Base-by-base conservation (phyloP, 2,329 filamentous ascomycete species). In the Bisporella sp. region DNA sequence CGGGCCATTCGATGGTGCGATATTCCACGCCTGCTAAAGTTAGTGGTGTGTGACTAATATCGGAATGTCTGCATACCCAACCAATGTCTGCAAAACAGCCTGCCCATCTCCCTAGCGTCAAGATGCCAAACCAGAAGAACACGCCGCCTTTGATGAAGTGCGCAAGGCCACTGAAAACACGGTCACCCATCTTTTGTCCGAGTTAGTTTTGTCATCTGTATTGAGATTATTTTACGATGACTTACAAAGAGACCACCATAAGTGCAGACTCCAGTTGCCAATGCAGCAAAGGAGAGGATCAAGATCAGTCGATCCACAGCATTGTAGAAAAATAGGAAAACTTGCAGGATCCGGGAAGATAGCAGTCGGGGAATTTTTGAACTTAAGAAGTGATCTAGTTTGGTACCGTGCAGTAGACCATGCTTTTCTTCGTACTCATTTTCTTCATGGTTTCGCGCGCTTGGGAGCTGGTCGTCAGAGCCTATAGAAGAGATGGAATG, bases 81-180 rank as follows among this genome's bases (percentile, higher is more conserved):
- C 92, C 92, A 50, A 92, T 78, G 53, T 96, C 88, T 51, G 87
- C 84, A 66, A 95, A 97, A 66, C 87, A 87, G 30, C 92, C 92
- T 63, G 90, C 82, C 86, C 89, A 96, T 50, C 92, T 84, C 31
- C 89, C 90, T 4, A 97, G 75, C 0, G 89, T 95, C 53, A 96
- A 71, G 21, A 96, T 70, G 6, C 92, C 92, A 56, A 95, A 88
- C 84, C 89, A 93, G 71, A 96, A 89, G 73, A 97, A 97, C 49
- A 97, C 86, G 4, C 88, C 88, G 43, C 92, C 92, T 67, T 97
- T 97, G 67, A 96, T 83, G 72, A 89, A 96, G 65, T 97, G 92
- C 6, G 92, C 92, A 41, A 96, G 75, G 2, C 92, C 89, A 59
- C 84, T 91, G 73, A 92, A 76, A 51, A 96, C 73, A 3, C 74